Evolutionary conservation across 306 rosid species (phyloP).

Genomic region (Dicorynia guianensis): DNA sequence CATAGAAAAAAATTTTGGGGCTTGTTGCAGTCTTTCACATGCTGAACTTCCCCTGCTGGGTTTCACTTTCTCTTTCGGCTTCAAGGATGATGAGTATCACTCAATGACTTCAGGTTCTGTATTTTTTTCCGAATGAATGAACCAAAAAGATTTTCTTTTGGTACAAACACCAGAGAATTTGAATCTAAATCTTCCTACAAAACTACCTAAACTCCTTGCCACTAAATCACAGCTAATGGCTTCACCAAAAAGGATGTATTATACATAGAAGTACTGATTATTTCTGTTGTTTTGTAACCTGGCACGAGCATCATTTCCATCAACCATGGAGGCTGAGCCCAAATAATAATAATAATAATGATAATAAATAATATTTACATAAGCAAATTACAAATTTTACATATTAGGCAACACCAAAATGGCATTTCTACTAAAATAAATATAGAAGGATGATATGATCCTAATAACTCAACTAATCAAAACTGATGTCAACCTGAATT

Average conservation of each 20-base stretch:
- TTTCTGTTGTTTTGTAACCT: constrained; percentile 17
- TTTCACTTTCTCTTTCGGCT: no score
- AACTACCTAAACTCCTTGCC: no score
- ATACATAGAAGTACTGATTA: constrained; percentile 33
- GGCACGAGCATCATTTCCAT: constrained; percentile 23
- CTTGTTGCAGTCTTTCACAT: constrained; percentile 12
- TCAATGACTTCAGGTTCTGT: not conserved
- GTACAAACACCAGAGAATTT: no score
- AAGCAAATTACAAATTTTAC: constrained; percentile 50
- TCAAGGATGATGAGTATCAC: not conserved
- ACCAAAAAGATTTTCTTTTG: constrained; percentile 15
- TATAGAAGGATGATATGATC: constrained; percentile 18
- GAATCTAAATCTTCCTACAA: no score
- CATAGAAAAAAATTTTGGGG: not conserved
- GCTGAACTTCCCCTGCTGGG: not conserved
- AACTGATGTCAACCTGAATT: constrained; percentile 50
- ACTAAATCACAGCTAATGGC: no score
- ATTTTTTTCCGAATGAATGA: not conserved
- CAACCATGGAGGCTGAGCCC: constrained; percentile 37
- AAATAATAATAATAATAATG: not conserved
- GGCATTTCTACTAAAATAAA: constrained; percentile 37
- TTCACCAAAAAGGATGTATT: constrained; percentile 1
- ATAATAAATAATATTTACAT: constrained; percentile 49
- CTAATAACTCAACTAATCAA: constrained; percentile 36
- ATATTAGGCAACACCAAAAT: constrained; percentile 40